Evolutionary conservation across 306 rosid species (phyloP).

Genomic region (Potentilla sterilis): DNA sequence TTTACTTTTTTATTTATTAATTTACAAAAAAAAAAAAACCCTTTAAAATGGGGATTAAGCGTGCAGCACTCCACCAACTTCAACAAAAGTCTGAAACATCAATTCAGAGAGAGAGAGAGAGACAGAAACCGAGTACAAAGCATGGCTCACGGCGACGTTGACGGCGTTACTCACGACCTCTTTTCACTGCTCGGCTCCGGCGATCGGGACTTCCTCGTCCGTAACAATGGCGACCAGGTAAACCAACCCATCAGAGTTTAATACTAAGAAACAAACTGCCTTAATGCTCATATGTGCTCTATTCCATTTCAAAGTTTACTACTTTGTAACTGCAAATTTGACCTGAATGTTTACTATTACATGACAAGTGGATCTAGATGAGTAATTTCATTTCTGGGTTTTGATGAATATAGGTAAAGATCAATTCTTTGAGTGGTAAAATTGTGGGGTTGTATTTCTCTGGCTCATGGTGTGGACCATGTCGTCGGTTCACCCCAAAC

Average conservation of each 20-base stretch:
- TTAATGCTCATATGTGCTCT: background rate
- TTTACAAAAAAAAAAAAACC: background rate
- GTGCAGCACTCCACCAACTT: background rate
- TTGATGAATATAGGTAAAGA: conserved; percentile 31
- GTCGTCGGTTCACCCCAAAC: conserved; percentile 47
- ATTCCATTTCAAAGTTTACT: background rate
- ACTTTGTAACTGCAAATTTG: background rate
- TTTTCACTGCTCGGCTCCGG: conserved; percentile 26
- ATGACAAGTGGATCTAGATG: background rate
- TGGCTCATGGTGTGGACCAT: conserved; percentile 55
- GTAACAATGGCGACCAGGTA: conserved; percentile 39
- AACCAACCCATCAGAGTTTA: background rate
- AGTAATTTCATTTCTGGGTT: background rate
- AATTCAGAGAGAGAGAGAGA: background rate
- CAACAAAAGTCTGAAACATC: background rate
- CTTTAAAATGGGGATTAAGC: background rate
- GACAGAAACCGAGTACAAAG: too few species aligned
- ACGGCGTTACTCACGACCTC: conserved; percentile 22
- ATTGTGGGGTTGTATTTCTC: conserved; percentile 48
- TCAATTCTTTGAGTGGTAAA: conserved; percentile 34
- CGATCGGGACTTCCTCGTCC: conserved; percentile 28
- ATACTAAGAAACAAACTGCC: background rate
- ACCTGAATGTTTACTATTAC: background rate
- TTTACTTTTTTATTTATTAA: too few species aligned
- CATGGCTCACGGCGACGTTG: conserved; percentile 25